Evolutionary conservation across 495 filamentous ascomycete species (phyloP), one percentile per base, ranked within the genome.

Genomic region (Wilcoxina mikolae): DNA sequence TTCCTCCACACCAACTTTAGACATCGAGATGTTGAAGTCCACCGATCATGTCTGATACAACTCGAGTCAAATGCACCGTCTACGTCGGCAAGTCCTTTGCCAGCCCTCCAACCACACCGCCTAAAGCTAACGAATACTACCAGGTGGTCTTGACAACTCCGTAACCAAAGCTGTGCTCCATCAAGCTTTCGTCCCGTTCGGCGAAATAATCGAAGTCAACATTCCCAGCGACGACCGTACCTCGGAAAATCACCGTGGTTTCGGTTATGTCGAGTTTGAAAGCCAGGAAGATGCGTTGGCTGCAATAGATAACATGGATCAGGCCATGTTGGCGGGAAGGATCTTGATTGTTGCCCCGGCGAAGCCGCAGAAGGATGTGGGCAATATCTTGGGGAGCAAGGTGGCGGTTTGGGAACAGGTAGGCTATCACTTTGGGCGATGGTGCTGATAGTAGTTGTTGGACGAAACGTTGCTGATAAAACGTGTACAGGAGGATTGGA

Each of bases 341-440:
- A 84, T 91, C 2, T 82, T 99, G 68, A 94, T 85, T 67, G 91
- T 96, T 17, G 86, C 86, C 12, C 76, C 80, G 31, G 91, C 93
- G 25, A 99, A 95, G 69, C 80, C 88, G 24, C 87, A 89, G 57
- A 95, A 94, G 75, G 87, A 90, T 48, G 76, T 75, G 46, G 84
- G 83, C 51, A 84, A 90, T 62, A 85, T 87, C 12, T 65, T 99
- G 10, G 89, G 90, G 27, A 87, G 83, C 70, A 93, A 87, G 72
- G 94, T 83, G n/a, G 93, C 91, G 7, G 76, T 99, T 55, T 99
- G 91, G 91, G 86, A 95, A 69, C 91, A 95, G 81, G 90, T 95
- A 72, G 44, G 79, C 65, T 17, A 57, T 35, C 41, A 39, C 51
- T 47, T 42, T 12, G 41, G n/a, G 27, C 23, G 43, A 46, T 18